These are phyloP conservation scores for Taphrina communis DNA, from an alignment of 1,139 yeast species.

Conservation along the genomic window DNA sequence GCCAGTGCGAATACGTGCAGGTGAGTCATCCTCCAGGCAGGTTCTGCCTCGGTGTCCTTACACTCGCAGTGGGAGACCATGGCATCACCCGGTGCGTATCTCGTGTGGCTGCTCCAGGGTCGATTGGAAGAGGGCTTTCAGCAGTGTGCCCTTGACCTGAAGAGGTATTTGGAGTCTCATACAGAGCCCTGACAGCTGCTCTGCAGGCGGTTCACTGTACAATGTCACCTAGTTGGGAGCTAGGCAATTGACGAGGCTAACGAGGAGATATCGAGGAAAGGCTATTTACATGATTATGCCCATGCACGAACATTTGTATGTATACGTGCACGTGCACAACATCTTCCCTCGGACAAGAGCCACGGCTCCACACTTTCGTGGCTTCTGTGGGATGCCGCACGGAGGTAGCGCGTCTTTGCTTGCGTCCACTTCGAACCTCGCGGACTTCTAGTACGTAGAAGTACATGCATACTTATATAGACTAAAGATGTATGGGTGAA, in stretches of 20 bases:
- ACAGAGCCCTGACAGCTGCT: too few species aligned
- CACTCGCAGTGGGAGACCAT: constrained; percentile 19
- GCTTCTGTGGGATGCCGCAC: background rate
- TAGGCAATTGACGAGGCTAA: too few species aligned
- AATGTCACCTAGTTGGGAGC: too few species aligned
- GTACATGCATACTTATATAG: too few species aligned
- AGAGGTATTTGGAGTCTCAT: constrained; percentile 6
- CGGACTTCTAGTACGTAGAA: too few species aligned
- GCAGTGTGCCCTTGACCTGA: constrained; percentile 16
- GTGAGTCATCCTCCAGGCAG: background rate
- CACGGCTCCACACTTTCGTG: background rate
- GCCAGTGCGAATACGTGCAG: constrained; percentile 1
- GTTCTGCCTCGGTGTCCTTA: background rate
- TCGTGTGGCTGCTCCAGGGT: constrained; percentile 5
- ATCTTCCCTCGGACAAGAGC: background rate
- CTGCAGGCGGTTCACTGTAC: too few species aligned
- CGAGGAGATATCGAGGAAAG: too few species aligned
- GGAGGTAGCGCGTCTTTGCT: background rate
- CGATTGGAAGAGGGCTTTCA: constrained; percentile 14
- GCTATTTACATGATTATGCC: too few species aligned
- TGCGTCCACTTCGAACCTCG: background rate
- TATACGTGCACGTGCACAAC: too few species aligned
- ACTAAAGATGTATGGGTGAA: too few species aligned
- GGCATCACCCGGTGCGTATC: constrained; percentile 15
- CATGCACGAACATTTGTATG: background rate